These are phyloP conservation scores for Sugiyamaella boreocaroliniensis DNA, from an alignment of 805 yeast genomes.

Conservation along the genomic window DNA sequence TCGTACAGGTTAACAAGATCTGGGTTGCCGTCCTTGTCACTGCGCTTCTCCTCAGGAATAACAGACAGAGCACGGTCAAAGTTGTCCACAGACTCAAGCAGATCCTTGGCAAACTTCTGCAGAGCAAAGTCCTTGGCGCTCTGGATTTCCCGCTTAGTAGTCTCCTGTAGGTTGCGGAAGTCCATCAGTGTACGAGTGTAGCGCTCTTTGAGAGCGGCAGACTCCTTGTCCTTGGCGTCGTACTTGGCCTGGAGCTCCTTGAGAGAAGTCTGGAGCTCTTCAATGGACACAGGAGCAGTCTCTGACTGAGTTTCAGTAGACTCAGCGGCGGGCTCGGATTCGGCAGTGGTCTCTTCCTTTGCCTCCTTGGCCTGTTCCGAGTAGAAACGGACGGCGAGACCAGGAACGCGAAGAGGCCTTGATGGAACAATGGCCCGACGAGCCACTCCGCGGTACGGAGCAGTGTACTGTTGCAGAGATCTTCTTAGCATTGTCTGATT, in stretches of 20 bases:
- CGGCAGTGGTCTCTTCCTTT: conserved; percentile 7
- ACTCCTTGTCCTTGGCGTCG: conserved; percentile 50
- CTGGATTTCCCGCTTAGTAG: conserved; percentile 78
- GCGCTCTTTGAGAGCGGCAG: conserved; percentile 75
- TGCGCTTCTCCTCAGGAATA: conserved; percentile 30
- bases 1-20: conserved; percentile 73
- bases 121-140: conserved; percentile 86
- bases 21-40: conserved; percentile 41
- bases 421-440: neutral
- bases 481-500: neutral
- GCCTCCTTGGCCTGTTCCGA: conserved; percentile 13
- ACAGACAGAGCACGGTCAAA: conserved; percentile 83
- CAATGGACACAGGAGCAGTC: conserved; percentile 19
- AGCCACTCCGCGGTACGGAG: neutral
- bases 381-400: conserved; percentile 4
- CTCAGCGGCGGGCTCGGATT: conserved; percentile 5
- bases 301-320: conserved; percentile 17
- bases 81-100: conserved; percentile 84
- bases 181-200: conserved; percentile 82
- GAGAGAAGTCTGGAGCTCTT: conserved; percentile 18
- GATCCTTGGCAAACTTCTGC: conserved; percentile 85
- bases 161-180: conserved; percentile 85
- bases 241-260: conserved; percentile 45
- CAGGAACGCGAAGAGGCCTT: neutral
- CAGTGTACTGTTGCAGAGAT: neutral